These are phyloP conservation scores for Globisporangium yorkense DNA, from an alignment of 352 stramenopile genomes.

Conservation along the genomic window DNA sequence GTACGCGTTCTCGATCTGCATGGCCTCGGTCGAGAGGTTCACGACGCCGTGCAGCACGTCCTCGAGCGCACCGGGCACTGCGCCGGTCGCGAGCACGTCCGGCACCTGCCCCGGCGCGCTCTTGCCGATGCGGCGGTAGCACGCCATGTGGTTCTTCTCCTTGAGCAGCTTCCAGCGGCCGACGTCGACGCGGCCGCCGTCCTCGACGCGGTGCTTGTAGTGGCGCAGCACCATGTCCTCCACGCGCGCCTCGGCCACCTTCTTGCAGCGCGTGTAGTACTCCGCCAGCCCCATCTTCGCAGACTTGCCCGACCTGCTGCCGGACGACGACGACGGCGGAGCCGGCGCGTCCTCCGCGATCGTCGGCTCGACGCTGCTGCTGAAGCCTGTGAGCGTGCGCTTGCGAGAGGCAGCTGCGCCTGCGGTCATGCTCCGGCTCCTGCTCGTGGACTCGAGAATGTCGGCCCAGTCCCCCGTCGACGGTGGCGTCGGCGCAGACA, in stretches of 20 bases:
- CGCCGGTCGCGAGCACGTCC: constrained; percentile 11
- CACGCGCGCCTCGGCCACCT: constrained; percentile 12
- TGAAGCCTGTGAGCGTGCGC: constrained; percentile 14
- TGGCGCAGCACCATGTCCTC: constrained; percentile 17
- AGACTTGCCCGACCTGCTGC: not conserved
- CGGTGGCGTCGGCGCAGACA: not conserved
- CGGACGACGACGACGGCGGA: not conserved
- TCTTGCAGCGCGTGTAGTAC: constrained; percentile 12
- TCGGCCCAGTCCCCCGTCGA: not conserved
- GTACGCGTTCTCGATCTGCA: constrained; percentile 21
- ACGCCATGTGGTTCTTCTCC: constrained; percentile 14
- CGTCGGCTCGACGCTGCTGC: constrained; percentile 1
- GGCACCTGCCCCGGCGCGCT: constrained; percentile 4
- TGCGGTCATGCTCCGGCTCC: constrained; percentile 4
- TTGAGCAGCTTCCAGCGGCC: constrained; percentile 16
- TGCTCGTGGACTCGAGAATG: constrained; percentile 3
- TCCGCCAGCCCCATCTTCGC: constrained; percentile 1
- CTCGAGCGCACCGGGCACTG: constrained; percentile 7
- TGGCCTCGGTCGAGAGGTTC: constrained; percentile 14
- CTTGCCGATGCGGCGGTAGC: constrained; percentile 12
- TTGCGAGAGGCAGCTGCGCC: constrained; percentile 5
- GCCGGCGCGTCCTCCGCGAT: not conserved
- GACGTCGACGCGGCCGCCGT: constrained; percentile 1
- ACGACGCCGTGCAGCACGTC: constrained; percentile 16
- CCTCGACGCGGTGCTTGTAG: constrained; percentile 8